Evolutionary conservation across 1,284 basidiomycete genomes (phyloP).

Genomic region (Ceratobasidium sp.): DNA sequence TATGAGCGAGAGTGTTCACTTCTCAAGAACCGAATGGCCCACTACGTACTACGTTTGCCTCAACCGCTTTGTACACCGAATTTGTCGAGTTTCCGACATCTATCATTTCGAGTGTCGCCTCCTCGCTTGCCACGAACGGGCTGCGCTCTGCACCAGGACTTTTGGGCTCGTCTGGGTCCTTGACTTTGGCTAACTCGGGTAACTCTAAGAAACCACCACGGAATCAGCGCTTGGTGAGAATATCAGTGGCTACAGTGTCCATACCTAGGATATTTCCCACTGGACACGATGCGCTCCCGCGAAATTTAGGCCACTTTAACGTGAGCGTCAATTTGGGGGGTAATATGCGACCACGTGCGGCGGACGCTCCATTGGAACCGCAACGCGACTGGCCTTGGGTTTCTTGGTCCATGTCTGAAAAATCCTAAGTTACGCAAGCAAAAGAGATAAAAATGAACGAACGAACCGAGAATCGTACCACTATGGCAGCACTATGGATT

Average conservation of each 20-base stretch:
- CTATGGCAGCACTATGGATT: conserved; percentile 37
- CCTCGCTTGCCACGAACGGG: conserved; percentile 33
- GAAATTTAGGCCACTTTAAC: conserved; percentile 22
- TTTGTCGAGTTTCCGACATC: conserved; percentile 19
- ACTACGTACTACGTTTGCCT: conserved; percentile 37
- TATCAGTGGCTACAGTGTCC: not conserved
- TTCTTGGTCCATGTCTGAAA: conserved; percentile 45
- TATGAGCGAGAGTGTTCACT: not conserved
- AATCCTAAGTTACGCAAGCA: not conserved
- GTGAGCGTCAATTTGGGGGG: conserved; percentile 24
- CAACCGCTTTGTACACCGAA: conserved; percentile 24
- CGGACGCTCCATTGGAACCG: not conserved
- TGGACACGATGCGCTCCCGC: not conserved
- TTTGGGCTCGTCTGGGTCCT: conserved; percentile 38
- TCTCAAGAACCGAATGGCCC: not conserved
- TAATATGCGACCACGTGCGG: conserved; percentile 14
- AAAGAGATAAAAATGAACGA: not conserved
- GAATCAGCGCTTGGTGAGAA: not conserved
- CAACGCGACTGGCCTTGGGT: not conserved
- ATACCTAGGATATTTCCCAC: conserved; percentile 43
- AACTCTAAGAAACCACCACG: conserved; percentile 10
- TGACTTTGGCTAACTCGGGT: conserved; percentile 37
- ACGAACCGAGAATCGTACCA: conserved; percentile 38
- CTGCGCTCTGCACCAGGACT: conserved; percentile 41
- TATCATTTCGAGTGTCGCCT: conserved; percentile 31